Conservation (phyloP, 2,329 filamentous ascomycete genomes). For the Claviceps capensis region DNA sequence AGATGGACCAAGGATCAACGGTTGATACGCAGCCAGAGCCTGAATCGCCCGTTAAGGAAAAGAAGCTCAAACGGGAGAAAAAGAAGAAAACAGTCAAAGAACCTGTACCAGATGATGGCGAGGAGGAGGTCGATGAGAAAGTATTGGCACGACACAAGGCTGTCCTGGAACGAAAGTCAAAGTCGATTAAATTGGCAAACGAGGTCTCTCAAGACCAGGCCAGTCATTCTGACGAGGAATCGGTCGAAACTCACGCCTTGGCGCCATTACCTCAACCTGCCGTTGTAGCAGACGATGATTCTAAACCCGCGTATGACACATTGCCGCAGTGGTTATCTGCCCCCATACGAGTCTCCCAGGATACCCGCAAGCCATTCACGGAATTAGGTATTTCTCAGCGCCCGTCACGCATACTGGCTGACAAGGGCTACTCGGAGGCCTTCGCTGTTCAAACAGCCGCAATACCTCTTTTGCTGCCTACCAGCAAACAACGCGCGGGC, state of each 20-base stretch:
- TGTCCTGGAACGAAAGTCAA: slow-evolving; percentile 41
- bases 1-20: slow-evolving; percentile 1
- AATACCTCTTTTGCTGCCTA: slow-evolving; percentile 64
- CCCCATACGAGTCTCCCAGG: slow-evolving; percentile 54
- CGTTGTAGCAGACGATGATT: slow-evolving; percentile 39
- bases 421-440: slow-evolving; percentile 35
- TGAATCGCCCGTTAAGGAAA: not conserved
- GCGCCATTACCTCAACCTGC: slow-evolving; percentile 71
- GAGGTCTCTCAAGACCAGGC: slow-evolving; percentile 22
- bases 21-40: not conserved
- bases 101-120: slow-evolving; percentile 6
- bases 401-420: slow-evolving; percentile 46
- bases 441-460: slow-evolving; percentile 36
- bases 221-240: slow-evolving; percentile 18
- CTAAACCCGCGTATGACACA: slow-evolving; percentile 58
- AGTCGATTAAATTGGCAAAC: slow-evolving; percentile 36
- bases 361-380: slow-evolving; percentile 46
- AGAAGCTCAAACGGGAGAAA: slow-evolving; percentile 3
- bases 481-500: slow-evolving; percentile 45
- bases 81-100: slow-evolving; percentile 17
- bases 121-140: slow-evolving; percentile 14
- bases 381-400: slow-evolving; percentile 48
- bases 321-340: slow-evolving; percentile 70
- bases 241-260: slow-evolving; percentile 50
- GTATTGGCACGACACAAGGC: slow-evolving; percentile 30